Evolutionary conservation across 768 basidiomycete species (phyloP).

Genomic region (Lentinula lateritia): DNA sequence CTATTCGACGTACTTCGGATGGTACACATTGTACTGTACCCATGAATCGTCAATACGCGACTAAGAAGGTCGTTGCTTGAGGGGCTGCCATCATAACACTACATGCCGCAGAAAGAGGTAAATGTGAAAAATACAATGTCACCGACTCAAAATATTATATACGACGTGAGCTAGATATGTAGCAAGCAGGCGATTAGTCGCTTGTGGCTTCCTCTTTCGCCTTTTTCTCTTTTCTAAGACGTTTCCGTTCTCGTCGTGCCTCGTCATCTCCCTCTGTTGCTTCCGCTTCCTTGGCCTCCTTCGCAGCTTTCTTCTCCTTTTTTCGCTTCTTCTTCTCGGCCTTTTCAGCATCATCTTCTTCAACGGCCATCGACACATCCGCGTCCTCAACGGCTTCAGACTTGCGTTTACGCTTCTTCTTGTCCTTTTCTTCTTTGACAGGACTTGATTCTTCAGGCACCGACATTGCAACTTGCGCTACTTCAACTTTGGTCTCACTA

Average conservation of each 20-base stretch:
- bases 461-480: constrained; percentile 7
- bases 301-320: constrained; percentile 56
- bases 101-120: too few relatives aligned
- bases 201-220: constrained; percentile 33
- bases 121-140: not conserved
- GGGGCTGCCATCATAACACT: too few relatives aligned
- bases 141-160: not conserved
- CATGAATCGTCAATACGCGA: too few relatives aligned
- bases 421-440: constrained; percentile 52
- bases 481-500: constrained; percentile 8
- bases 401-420: constrained; percentile 81
- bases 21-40: too few relatives aligned
- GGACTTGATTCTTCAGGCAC: constrained; percentile 17
- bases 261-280: constrained; percentile 47
- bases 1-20: too few relatives aligned
- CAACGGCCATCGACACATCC: constrained; percentile 36
- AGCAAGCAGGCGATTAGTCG: constrained; percentile 10
- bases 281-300: constrained; percentile 41
- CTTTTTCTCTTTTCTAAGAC: constrained; percentile 67
- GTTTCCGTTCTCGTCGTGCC: constrained; percentile 56
- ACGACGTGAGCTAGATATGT: too few relatives aligned
- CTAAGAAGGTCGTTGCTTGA: too few relatives aligned
- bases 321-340: constrained; percentile 56
- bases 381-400: constrained; percentile 44
- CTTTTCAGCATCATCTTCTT: constrained; percentile 40